Percentiles rank a stretch among this genome's conserved stretches.
Evolutionary conservation across 164 flowering plant genomes (phyloP).

Genomic region (Warburgia ugandensis): DNA sequence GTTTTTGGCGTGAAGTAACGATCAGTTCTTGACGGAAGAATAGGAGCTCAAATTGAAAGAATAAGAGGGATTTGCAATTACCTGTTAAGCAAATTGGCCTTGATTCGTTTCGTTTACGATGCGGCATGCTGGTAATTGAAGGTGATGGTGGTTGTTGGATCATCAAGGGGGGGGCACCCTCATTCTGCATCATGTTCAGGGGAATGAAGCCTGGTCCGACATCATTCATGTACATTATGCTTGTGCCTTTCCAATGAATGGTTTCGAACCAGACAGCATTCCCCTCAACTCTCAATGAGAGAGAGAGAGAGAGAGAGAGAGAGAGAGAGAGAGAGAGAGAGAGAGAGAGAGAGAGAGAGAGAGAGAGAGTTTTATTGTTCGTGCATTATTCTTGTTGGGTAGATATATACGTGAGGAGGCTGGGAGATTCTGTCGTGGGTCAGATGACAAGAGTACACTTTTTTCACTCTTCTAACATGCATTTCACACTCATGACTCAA

Average conservation of each 20-base stretch:
- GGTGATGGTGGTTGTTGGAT: too few species aligned
- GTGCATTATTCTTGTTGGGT: constrained; percentile 29
- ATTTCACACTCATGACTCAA: constrained; percentile 27
- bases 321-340: too few species aligned
- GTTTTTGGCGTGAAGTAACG: too few species aligned
- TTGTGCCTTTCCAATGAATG: constrained; percentile 19
- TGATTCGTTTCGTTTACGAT: too few species aligned
- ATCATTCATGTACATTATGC: constrained; percentile 33
- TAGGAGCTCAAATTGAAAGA: too few species aligned
- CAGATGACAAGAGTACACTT: constrained; percentile 38
- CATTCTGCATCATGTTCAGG: constrained; percentile 8
- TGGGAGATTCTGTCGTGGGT: constrained; percentile 22
- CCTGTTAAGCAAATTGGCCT: too few species aligned
- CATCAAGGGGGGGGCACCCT: background rate
- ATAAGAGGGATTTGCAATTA: too few species aligned
- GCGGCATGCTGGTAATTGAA: too few species aligned
- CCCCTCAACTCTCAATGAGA: constrained; percentile 49
- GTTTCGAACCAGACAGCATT: constrained; percentile 60
- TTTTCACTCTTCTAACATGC: constrained; percentile 28
- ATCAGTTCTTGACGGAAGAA: too few species aligned
- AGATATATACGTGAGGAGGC: constrained; percentile 27
- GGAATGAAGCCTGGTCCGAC: constrained; percentile 98
- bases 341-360: too few species aligned
- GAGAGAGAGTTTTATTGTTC: constrained; percentile 16
- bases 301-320: constrained; percentile 7